A percentile compares a stretch with the other conserved stretches of the same genome.
Conservation (phyloP, 1,284 basidiomycete genomes). For the Vanrija sp. region DNA sequence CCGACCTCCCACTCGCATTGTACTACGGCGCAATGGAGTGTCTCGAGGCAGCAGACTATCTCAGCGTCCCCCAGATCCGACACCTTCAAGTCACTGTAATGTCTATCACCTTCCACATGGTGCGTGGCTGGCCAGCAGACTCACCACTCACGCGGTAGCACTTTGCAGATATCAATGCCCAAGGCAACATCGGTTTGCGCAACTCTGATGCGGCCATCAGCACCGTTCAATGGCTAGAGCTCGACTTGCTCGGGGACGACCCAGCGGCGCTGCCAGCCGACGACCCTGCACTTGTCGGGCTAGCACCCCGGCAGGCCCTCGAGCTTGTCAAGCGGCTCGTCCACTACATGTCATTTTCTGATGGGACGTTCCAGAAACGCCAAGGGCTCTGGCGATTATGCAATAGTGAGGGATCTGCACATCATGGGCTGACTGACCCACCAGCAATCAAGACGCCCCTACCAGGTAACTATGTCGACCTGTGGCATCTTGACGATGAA, state of each 20-base stretch:
- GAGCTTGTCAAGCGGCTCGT: constrained; percentile 17
- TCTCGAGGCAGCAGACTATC: constrained; percentile 16
- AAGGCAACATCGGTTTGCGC: constrained; percentile 17
- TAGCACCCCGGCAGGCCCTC: constrained; percentile 1
- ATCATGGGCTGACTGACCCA: background rate
- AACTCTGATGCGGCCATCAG: constrained; percentile 20
- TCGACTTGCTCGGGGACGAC: constrained; percentile 10
- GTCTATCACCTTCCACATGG: constrained; percentile 19
- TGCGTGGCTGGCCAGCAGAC: background rate
- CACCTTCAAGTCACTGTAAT: constrained; percentile 21
- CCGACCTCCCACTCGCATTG: constrained; percentile 1
- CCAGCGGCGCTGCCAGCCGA: background rate
- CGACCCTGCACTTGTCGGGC: constrained; percentile 6
- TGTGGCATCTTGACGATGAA: background rate
- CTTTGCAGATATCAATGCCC: constrained; percentile 16
- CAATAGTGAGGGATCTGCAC: background rate
- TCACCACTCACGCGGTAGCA: constrained; percentile 8
- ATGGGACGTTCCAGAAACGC: constrained; percentile 18
- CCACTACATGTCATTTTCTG: constrained; percentile 15
- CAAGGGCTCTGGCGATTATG: constrained; percentile 15
- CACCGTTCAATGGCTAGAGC: constrained; percentile 20
- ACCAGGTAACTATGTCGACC: background rate
- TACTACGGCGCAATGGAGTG: constrained; percentile 14
- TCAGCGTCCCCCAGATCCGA: constrained; percentile 16
- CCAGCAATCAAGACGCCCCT: background rate